Evolutionary conservation across 768 basidiomycete species (phyloP).

Genomic region (Amylocystis lapponica): DNA sequence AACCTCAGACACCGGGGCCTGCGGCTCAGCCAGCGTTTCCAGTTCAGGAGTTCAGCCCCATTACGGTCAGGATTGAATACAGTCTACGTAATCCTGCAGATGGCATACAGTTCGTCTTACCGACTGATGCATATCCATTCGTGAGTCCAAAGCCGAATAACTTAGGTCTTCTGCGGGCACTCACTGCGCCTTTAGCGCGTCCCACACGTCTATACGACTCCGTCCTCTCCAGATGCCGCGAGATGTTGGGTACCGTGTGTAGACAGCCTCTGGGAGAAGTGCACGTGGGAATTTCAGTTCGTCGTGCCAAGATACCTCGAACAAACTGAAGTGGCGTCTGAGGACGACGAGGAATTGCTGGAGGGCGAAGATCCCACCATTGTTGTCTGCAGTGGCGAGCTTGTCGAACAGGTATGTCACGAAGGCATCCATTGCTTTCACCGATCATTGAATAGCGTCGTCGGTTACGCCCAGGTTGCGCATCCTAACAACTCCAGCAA

Average conservation of each 20-base stretch:
- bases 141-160: slow-evolving; percentile 47
- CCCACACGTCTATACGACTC: slow-evolving; percentile 88
- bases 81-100: slow-evolving; percentile 78
- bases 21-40: slow-evolving; percentile 26
- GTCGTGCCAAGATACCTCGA: slow-evolving; percentile 83
- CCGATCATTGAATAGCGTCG: slow-evolving; percentile 7
- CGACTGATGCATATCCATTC: slow-evolving; percentile 77
- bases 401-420: slow-evolving; percentile 79
- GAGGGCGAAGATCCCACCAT: slow-evolving; percentile 62
- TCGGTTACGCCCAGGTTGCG: slow-evolving; percentile 52
- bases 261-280: slow-evolving; percentile 92
- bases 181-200: slow-evolving; percentile 53
- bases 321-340: slow-evolving; percentile 46
- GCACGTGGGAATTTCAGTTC: slow-evolving; percentile 98
- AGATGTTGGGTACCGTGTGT: slow-evolving; percentile 98
- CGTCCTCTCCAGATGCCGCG: slow-evolving; percentile 86
- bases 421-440: slow-evolving; percentile 1
- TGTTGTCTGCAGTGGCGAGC: slow-evolving; percentile 91
- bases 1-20: slow-evolving; percentile 64
- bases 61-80: slow-evolving; percentile 73
- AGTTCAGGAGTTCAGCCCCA: slow-evolving; percentile 66
- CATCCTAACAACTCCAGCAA: slow-evolving; percentile 93
- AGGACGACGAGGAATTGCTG: slow-evolving; percentile 38
- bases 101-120: slow-evolving; percentile 79
- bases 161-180: background rate